Evolutionary conservation across 352 stramenopile genomes (phyloP).

Genomic region (Phytophthora fragariae): DNA sequence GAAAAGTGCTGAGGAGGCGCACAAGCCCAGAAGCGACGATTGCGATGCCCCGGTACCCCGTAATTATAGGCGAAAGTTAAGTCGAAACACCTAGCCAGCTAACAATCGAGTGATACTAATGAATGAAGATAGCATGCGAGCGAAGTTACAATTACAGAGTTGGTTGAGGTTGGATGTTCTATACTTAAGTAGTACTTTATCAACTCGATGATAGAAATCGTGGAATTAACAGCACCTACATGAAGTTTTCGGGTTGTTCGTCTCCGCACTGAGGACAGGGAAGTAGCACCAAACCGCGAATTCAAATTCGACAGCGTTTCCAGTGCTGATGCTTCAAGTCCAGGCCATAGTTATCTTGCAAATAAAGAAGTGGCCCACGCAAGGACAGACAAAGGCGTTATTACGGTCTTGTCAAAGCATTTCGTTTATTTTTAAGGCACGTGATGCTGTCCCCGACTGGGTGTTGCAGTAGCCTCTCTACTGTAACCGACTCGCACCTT

Average conservation of each 20-base stretch:
- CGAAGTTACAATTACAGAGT: background rate
- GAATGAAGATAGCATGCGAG: background rate
- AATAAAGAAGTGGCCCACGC: background rate
- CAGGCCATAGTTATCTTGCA: background rate
- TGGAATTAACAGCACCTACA: background rate
- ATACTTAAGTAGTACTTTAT: no score
- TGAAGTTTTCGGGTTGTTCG: background rate
- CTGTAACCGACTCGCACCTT: no score
- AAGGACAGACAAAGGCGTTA: no score
- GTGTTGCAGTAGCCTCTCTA: no score
- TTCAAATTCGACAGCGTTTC: background rate
- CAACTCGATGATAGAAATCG: background rate
- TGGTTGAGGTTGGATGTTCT: background rate
- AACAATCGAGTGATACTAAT: background rate
- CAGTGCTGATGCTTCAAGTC: background rate
- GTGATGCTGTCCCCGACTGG: no score
- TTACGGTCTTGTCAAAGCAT: no score
- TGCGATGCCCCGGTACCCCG: conserved; percentile 13
- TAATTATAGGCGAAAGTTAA: conserved; percentile 16
- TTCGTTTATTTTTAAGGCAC: no score
- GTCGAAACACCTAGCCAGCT: conserved; percentile 13
- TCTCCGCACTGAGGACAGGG: no score
- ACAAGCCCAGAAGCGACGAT: conserved; percentile 11
- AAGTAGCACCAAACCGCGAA: background rate
- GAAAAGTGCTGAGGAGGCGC: conserved; percentile 22